Conservation (phyloP, 2,329 filamentous ascomycete species). For the Diplodia corticola region DNA sequence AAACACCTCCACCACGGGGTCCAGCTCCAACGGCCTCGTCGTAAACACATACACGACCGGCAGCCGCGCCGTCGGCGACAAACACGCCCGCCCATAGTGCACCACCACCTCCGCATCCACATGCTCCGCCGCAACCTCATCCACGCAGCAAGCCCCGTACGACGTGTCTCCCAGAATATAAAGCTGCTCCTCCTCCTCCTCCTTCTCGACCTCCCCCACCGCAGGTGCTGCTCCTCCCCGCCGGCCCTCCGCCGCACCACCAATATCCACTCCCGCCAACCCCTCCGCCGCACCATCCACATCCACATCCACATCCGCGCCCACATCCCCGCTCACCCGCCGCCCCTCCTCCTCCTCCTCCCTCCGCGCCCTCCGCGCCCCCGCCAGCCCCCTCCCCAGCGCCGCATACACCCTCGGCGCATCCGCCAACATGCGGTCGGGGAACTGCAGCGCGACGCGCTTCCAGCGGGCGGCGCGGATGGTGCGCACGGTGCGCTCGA, state of each 20-base stretch:
- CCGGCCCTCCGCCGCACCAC: not conserved
- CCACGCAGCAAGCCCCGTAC: slow-evolving; percentile 95
- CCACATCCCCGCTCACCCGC: not conserved
- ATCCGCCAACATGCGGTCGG: slow-evolving; percentile 87
- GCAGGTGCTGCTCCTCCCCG: not conserved
- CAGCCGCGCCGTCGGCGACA: slow-evolving; percentile 83
- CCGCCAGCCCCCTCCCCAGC: slow-evolving; percentile 54
- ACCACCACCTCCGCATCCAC: slow-evolving; percentile 87
- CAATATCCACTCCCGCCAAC: slow-evolving; percentile 4
- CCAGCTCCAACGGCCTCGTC: slow-evolving; percentile 64
- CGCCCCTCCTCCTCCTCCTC: too few species aligned
- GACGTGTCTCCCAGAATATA: slow-evolving; percentile 94
- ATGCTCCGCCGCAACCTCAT: slow-evolving; percentile 95
- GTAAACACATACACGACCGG: slow-evolving; percentile 94
- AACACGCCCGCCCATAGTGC: slow-evolving; percentile 89
- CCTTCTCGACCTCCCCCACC: not conserved
- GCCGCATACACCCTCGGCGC: slow-evolving; percentile 75
- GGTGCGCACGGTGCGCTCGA: slow-evolving; percentile 74
- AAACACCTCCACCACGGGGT: slow-evolving; percentile 62
- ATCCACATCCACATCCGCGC: not conserved
- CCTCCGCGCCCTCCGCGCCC: not conserved
- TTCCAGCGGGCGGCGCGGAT: slow-evolving; percentile 71
- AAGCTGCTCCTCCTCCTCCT: slow-evolving; percentile 50
- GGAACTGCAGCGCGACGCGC: slow-evolving; percentile 89
- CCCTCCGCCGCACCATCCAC: not conserved